A percentile compares a stretch with the other conserved stretches of the same genome.
These are phyloP conservation scores for Vitis vinifera DNA, from an alignment of 164 flowering plant genomes.

Conservation along the genomic window DNA sequence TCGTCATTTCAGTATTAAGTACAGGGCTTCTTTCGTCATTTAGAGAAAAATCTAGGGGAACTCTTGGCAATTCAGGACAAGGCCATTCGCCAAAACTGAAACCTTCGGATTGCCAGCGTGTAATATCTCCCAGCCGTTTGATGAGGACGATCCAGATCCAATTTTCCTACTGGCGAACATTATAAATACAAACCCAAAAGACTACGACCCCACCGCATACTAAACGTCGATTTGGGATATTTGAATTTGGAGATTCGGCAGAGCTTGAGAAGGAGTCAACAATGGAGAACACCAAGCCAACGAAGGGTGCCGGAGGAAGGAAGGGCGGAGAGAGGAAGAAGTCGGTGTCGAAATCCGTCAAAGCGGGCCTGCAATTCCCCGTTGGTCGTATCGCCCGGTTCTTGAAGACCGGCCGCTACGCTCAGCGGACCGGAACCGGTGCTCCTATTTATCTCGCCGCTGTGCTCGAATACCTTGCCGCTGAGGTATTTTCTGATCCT, in stretches of 20 bases:
- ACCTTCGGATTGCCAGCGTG: constrained; percentile 16
- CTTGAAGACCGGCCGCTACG: constrained; percentile 53
- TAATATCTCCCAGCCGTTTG: no score
- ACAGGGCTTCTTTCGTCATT: no score
- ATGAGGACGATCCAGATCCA: no score
- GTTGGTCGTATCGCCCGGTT: constrained; percentile 53
- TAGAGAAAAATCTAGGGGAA: no score
- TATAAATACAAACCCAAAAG: no score
- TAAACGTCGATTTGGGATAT: no score
- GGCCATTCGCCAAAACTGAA: no score
- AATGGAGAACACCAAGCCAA: constrained; percentile 21
- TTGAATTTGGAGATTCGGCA: not conserved
- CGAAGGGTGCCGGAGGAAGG: constrained; percentile 44
- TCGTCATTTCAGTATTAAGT: no score
- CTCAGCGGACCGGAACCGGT: constrained; percentile 46
- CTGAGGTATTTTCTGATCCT: constrained; percentile 42
- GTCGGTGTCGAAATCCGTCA: constrained; percentile 41
- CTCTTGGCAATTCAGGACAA: no score
- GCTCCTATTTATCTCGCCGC: constrained; percentile 64
- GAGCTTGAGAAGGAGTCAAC: not conserved
- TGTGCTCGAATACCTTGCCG: constrained; percentile 62
- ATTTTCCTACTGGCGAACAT: no score
- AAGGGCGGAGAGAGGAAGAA: constrained; percentile 40
- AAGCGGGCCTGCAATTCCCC: constrained; percentile 66
- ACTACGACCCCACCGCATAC: no score